Evolutionary conservation across 257 asterid species (phyloP), one percentile per base, ranked within the genome.

Genomic region (Perilla frutescens): DNA sequence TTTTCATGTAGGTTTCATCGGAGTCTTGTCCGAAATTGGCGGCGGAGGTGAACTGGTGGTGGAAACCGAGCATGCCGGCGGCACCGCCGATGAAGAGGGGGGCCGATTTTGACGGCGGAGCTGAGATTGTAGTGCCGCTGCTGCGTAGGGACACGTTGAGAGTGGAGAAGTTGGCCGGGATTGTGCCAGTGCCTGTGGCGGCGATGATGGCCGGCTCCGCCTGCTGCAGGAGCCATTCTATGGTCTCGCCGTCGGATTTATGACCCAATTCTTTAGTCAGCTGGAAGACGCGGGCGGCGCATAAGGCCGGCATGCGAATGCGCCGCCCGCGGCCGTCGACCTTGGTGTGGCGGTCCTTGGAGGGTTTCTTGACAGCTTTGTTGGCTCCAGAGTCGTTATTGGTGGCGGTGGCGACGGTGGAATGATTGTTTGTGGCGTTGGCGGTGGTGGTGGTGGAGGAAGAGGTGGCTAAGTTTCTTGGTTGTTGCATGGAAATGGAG

Each of bases 131-230:
- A 58, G 88, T 86, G 62, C 90, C 90, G 73, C 90, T 76, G 75
- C 91, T 81, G 54, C 96, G 90, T 0, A 86, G 65, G 2, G 96
- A 86, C 5, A 84, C 85, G 56, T 80, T 90, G 76, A 90, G 94
- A 7, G 94, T 83, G 8, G 96, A 90, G 75, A 87, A 87, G 72
- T 90, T 86, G 14, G 91, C 91, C 1, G 91, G 91, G 72, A 86
- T 82, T 2, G 91, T 84, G 59, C 91, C 91, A 11, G 91, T 84
- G 44, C 91, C 88, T 4, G 91, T 86, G 69, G 89, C 87, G 40
- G 88, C 84, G 26, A 86, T 71, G 13, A 86, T 84, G 0, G 88
- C 79, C 8, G 87, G 87, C 51, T 86, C 91, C 14, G 88, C 84
- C 48, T 86, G 91, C 49, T 84, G 87, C 8, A 86, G 40, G 13